phyloP scores from a whole-genome alignment of 169 alveolate genomes.

The Theileria sp. region DNA sequence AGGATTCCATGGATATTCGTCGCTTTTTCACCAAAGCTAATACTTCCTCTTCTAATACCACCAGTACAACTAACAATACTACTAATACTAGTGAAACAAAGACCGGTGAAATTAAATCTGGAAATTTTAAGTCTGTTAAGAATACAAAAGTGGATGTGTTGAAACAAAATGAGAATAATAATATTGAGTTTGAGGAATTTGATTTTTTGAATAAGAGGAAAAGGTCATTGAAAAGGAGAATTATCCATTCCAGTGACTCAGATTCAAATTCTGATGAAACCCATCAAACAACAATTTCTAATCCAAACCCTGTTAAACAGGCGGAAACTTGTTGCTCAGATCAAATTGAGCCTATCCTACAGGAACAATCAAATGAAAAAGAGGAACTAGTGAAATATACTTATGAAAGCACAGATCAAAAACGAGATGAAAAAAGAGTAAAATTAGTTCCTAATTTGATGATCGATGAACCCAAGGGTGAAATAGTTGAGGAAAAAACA shows the following conservation, averaged over 20 bases:
- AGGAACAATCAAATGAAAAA: not conserved
- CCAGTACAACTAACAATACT: not conserved
- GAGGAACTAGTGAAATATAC: not conserved
- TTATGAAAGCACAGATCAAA: not conserved
- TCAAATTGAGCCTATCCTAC: not conserved
- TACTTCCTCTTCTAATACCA: not conserved
- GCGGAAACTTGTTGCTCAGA: not conserved
- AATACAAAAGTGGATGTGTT: not conserved
- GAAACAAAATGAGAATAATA: not conserved
- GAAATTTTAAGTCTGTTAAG: not conserved
- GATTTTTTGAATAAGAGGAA: not conserved
- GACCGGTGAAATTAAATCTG: not conserved
- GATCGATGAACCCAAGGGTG: not conserved
- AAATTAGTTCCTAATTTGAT: constrained; percentile 1
- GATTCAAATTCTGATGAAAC: constrained; percentile 1
- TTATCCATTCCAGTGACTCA: constrained; percentile 4
- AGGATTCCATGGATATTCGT: constrained; percentile 29
- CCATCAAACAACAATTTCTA: not conserved
- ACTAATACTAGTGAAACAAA: not conserved
- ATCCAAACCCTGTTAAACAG: not conserved
- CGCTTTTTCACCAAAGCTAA: constrained; percentile 18
- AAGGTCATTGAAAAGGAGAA: constrained; percentile 12
- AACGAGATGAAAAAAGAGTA: not conserved
- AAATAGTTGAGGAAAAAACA: not conserved
- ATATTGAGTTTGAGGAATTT: constrained; percentile 11